Conservation (phyloP, 1,139 yeast species). For the Kodamaea suecica region DNA sequence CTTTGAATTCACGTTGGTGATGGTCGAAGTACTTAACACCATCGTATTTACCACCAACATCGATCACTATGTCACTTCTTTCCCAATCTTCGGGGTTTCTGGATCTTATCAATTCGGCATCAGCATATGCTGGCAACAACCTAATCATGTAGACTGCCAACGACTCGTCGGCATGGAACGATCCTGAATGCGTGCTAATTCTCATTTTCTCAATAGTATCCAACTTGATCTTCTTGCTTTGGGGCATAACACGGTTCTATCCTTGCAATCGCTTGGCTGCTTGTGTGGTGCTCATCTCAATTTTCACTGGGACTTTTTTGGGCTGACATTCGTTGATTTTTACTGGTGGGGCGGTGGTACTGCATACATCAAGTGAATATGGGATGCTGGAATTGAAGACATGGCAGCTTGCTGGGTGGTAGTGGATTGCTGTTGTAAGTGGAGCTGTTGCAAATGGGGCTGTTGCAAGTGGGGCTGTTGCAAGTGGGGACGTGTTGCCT, state of each 20-base stretch:
- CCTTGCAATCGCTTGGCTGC: background rate
- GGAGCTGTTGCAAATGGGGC: too few relatives aligned
- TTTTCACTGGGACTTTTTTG: background rate
- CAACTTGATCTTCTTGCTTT: constrained; percentile 20
- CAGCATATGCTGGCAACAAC: constrained; percentile 63
- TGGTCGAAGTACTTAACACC: constrained; percentile 87
- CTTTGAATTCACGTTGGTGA: constrained; percentile 71
- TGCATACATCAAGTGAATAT: too few relatives aligned
- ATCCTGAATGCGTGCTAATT: constrained; percentile 91
- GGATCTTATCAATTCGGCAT: constrained; percentile 73
- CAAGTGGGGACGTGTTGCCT: too few relatives aligned
- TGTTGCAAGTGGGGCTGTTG: too few relatives aligned
- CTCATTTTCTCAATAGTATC: constrained; percentile 12
- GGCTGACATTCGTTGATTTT: too few relatives aligned
- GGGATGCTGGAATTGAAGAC: too few relatives aligned
- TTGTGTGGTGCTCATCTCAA: background rate
- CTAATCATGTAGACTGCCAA: constrained; percentile 86
- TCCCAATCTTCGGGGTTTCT: constrained; percentile 84
- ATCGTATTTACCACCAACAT: constrained; percentile 93
- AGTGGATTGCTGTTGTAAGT: too few relatives aligned
- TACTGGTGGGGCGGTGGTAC: too few relatives aligned
- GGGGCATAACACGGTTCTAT: background rate
- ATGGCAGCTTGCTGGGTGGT: too few relatives aligned
- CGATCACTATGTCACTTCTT: constrained; percentile 86
- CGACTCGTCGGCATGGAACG: constrained; percentile 98